Base-by-base conservation (phyloP, 2,329 filamentous ascomycete genomes). In the Reticulascus tulasneorum region DNA sequence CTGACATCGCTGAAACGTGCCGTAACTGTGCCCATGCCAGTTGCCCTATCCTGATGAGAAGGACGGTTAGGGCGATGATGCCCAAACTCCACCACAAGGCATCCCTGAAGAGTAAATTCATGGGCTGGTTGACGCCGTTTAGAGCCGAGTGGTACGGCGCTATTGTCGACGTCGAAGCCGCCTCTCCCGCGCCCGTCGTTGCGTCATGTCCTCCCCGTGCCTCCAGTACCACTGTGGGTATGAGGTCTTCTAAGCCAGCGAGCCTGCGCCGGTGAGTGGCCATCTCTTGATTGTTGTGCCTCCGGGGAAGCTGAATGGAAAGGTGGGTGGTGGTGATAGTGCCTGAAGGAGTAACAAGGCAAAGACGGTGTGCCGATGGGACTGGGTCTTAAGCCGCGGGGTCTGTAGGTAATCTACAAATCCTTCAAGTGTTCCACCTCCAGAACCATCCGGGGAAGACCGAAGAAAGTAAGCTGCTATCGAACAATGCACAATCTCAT, bases 31-130 rank as follows among this genome's bases (percentile, higher is more conserved):
- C 66, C 68, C 71, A 75, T 20, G 59, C 51, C 37, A 81, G 66
- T 52, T 79, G 72, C 20, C 66, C 41, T 18, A 82, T 54, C 36
- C 78, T 68, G 43, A 80, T 63, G 15, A 56, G 32, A 23, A 83
- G 62, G 29, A 83, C 64, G 20, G 71, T 45, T 33, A 81, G 51
- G 29, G 64, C 77, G 37, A 77, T 59, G 38, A 70, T 67, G 13
- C 79, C 79, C 38, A 83, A 51, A 32, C 64, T 78, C 71, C 71
- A 79, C 77, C 77, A 82, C 10, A 82, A 51, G 24, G 66, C 57
- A 45, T 80, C 66, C 49, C 66, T 73, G 51, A 80, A 77, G 10
- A 76, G 47, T 46, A 76, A 55, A 53, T 83, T 81, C 47, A 71
- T 62, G 2, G 60, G 47, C 52, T 81, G 77, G 48, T 79, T 73